Evolutionary conservation across 257 asterid species (phyloP), one percentile per base, ranked within the genome.

Genomic region (Rauvolfia tetraphylla): DNA sequence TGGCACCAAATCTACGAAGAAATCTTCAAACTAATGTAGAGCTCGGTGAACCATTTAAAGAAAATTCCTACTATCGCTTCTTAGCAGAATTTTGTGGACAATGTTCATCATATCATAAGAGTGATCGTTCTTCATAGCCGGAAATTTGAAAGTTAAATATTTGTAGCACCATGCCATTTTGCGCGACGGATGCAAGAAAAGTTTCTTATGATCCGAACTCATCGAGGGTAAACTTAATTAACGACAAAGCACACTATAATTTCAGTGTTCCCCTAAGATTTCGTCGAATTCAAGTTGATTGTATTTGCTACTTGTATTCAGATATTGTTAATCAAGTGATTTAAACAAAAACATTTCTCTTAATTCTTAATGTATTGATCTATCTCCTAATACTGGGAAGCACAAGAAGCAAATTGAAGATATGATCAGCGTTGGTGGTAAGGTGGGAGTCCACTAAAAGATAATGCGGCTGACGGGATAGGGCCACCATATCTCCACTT

Each of bases 391-490:
- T 49, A 42, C 39, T 65, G 5, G 8, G 44, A 75, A 72, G 59
- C 33, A 66, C 42, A 63, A 72, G 51, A 38, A 68, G 77, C 69
- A 71, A 84, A 75, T 53, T 75, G 75, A 75, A 75, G 83, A 58
- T n/a, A n/a, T 81, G 81, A 57, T 81, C 81, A 67, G 46, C 72
- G 83, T 59, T 84, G 79, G 82, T 84, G 83, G 80, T 42, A 39
- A 79, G 84, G 83, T 79, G 83, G 78, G 79, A 34, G 75, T 78
- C 87, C 87, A 84, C 79, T 75, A 39, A 31, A 75, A 75, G 67
- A 70, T 78, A 71, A 71, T 76, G 75, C 48, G 73, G 78, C 81
- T 72, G 79, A 81, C 72, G 75, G 75, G 68, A 75, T 25, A 46
- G 78, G 71, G 73, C 83, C 84, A 75, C 83, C 83, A 73, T 79